Base-by-base conservation (phyloP, 2,329 filamentous ascomycete species). In the Xylariaceae sp. region DNA sequence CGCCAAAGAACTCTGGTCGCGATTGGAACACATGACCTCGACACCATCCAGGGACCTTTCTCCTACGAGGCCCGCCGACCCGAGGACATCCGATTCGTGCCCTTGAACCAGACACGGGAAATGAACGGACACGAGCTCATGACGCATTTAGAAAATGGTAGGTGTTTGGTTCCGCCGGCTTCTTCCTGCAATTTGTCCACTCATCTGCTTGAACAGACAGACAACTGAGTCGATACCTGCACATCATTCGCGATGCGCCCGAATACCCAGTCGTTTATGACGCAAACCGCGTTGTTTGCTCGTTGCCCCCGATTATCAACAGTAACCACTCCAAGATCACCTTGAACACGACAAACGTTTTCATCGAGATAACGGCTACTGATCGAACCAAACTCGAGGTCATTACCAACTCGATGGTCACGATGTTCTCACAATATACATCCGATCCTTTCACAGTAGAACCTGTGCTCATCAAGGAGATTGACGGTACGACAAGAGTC, bases 211-310 rank as follows among this genome's bases (percentile, higher is more conserved):
- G 51, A 30, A 39, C 45, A 75, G 94, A 99, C 78, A 93, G 89
- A 77, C 89, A 99, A 71, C 80, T 99, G 51, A 88, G 92, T 51
- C 88, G 88, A 70, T 99, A 88, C 76, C 83, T 99, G 50, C 90
- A 92, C 77, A 99, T 99, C 69, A 96, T 99, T 73, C 86, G 88
- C 64, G 93, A 97, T 75, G 90, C 90, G 53, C 90, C 92, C 4
- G 88, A 96, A 49, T 99, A 99, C 74, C 94, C 94, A 18, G 92
- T 96, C 71, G 96, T 99, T 71, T 93, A 92, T 75, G 94, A 99
- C 73, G 84, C 90, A 55, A 89, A 96, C 72, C 83, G 86, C 49
- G 85, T 84, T 50, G 92, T 99, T 42, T 93, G 94, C 77, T 97
- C 93, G 6, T 82, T 99, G 69, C 94, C 94, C 1, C 94, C 94